Conservation (phyloP, 805 yeast genomes). For the Myxozyma sirexii region DNA sequence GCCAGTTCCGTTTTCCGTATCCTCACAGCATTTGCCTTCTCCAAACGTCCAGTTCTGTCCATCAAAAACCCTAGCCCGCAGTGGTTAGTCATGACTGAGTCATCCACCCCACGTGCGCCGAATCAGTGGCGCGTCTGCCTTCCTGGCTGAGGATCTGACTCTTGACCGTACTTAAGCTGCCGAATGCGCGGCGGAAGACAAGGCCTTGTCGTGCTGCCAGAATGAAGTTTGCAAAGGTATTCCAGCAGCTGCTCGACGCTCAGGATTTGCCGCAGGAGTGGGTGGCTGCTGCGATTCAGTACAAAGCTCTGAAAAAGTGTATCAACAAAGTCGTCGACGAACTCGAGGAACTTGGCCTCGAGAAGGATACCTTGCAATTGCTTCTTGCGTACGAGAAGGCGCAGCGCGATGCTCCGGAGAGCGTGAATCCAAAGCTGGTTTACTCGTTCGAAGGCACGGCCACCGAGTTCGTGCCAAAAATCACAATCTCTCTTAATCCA, state of each 20-base stretch:
- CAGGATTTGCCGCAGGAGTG: slow-evolving; percentile 68
- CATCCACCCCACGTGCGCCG: background rate
- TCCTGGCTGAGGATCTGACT: background rate
- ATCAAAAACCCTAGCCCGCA: slow-evolving; percentile 3
- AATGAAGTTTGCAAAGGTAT: slow-evolving; percentile 78
- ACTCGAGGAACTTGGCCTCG: slow-evolving; percentile 59
- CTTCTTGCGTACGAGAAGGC: slow-evolving; percentile 38
- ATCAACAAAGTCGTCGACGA: slow-evolving; percentile 68
- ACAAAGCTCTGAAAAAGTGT: slow-evolving; percentile 68
- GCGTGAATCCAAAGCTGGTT: slow-evolving; percentile 21
- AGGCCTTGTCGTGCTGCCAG: background rate
- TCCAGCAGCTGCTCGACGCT: slow-evolving; percentile 62
- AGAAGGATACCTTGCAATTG: slow-evolving; percentile 46
- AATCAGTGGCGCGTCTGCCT: background rate
- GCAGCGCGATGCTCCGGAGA: slow-evolving; percentile 10
- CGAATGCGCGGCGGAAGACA: background rate
- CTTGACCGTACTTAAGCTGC: background rate
- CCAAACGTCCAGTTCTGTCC: too few species aligned
- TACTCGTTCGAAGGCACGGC: slow-evolving; percentile 35
- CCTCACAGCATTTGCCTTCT: background rate
- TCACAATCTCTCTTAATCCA: slow-evolving; percentile 34
- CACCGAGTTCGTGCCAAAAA: slow-evolving; percentile 38
- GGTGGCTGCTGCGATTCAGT: slow-evolving; percentile 69
- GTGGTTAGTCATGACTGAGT: background rate
- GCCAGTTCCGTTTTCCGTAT: too few species aligned